A percentile compares a stretch with the other conserved stretches of the same genome.
Evolutionary conservation across 495 filamentous ascomycete genomes (phyloP).

Genomic region (Aspergillus cristatus): DNA sequence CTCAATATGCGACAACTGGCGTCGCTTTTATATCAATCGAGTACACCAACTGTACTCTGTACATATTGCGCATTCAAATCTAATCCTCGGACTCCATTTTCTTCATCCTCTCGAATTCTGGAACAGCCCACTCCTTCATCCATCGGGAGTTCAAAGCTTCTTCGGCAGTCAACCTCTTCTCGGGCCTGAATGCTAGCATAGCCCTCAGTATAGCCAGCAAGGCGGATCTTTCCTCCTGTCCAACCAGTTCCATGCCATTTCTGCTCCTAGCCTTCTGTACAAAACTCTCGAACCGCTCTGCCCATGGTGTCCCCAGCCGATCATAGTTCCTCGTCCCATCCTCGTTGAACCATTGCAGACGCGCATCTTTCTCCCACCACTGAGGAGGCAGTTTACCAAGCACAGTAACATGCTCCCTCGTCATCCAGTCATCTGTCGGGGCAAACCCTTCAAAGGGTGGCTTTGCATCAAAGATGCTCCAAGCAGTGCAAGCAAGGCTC

Average conservation of each 20-base stretch:
- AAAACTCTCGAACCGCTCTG: conserved; percentile 6
- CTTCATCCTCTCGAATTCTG: conserved; percentile 4
- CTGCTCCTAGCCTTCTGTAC: conserved; percentile 15
- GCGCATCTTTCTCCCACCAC: conserved; percentile 1
- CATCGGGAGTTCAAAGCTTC: conserved; percentile 5
- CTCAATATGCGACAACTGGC: too few relatives aligned
- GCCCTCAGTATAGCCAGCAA: conserved; percentile 14
- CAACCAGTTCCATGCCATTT: conserved; percentile 9
- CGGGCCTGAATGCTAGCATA: conserved; percentile 10
- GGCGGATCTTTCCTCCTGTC: conserved; percentile 9
- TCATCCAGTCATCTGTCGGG: not conserved
- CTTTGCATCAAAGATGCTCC: not conserved
- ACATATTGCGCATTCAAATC: too few relatives aligned
- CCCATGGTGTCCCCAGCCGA: conserved; percentile 7
- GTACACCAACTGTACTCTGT: too few relatives aligned
- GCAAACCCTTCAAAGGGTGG: not conserved
- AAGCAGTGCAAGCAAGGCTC: not conserved
- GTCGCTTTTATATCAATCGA: too few relatives aligned
- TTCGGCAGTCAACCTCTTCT: conserved; percentile 9
- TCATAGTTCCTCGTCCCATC: conserved; percentile 10
- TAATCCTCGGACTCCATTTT: too few relatives aligned
- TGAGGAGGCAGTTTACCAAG: not conserved
- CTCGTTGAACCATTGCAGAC: conserved; percentile 10
- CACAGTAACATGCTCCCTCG: not conserved
- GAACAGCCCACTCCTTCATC: conserved; percentile 10